These are phyloP conservation scores for Tubosaeta brunneosetosa DNA, from an alignment of 768 basidiomycete species.

Conservation along the genomic window DNA sequence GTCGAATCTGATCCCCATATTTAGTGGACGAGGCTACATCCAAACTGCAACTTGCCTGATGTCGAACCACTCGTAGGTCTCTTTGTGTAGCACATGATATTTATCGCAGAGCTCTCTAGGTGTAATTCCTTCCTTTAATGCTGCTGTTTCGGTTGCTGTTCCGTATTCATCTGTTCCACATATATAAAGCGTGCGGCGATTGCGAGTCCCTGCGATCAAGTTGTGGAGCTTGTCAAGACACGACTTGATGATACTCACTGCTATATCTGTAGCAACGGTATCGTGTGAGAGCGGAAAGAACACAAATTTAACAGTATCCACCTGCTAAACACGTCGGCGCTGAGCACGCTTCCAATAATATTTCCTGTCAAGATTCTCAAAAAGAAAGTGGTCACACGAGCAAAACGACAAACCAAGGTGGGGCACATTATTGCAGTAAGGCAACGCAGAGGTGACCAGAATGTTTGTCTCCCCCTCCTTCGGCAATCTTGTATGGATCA, in stretches of 20 bases:
- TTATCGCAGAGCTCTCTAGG: slow-evolving; percentile 84
- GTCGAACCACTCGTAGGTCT: slow-evolving; percentile 97
- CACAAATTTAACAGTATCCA: slow-evolving; percentile 32
- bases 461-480: slow-evolving; percentile 84
- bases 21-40: slow-evolving; percentile 1
- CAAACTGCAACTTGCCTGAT: slow-evolving; percentile 56
- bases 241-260: slow-evolving; percentile 38
- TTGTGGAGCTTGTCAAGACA: not conserved
- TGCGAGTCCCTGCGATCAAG: slow-evolving; percentile 50
- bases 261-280: slow-evolving; percentile 44
- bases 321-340: slow-evolving; percentile 95
- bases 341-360: slow-evolving; percentile 92
- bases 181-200: slow-evolving; percentile 86
- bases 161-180: slow-evolving; percentile 99
- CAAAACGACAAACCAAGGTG: slow-evolving; percentile 66
- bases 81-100: slow-evolving; percentile 82
- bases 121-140: slow-evolving; percentile 79
- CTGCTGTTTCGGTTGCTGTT: slow-evolving; percentile 98
- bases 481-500: slow-evolving; percentile 49
- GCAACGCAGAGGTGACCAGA: slow-evolving; percentile 91
- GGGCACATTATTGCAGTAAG: slow-evolving; percentile 96
- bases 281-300: slow-evolving; percentile 3
- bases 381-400: slow-evolving; percentile 7
- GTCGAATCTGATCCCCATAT: slow-evolving; percentile 62
- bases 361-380: slow-evolving; percentile 47